Evolutionary conservation across 2,329 filamentous ascomycete genomes (phyloP), one percentile per base, ranked within the genome.

Genomic region (Neurospora sp.): DNA sequence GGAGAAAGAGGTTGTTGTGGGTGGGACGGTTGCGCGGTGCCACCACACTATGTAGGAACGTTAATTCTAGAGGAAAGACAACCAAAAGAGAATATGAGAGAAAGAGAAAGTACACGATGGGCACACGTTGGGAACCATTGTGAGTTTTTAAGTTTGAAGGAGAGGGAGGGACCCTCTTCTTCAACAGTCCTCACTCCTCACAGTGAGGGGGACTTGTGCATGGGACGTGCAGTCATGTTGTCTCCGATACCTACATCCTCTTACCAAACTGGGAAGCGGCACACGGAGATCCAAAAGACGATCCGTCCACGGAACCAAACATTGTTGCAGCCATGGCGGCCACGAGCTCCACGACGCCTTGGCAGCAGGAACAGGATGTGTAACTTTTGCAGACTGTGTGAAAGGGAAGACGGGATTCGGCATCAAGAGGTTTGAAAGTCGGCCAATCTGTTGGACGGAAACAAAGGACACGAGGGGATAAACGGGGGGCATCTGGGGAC

Each of bases 311-410:
- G 52, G 28, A 62, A 62, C 52, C 52, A 62, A 74, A 70, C 12
- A 75, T 82, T 70, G 74, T 71, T 69, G 68, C 15, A 66, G 68
- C 15, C 69, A 72, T 71, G 70, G 68, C n/a, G 37, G 76, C 15
- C 71, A 76, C 36, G 15, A 69, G 81, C 76, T 79, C 67, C 70
- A 72, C 6, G 52, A 36, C 52, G 52, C 15, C 52, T 62, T 62
- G 52, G 52, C 52, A 36, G 52, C 28, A 62, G 52, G 28, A 62
- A 3, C 46, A 52, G 11, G 4, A 36, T 1, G 52, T 33, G 12
- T 62, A 28, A 62, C 52, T 62, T 62, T 62, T 33, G 46, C 46
- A 57, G 46, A 33, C 52, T 17, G 23, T 62, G 52, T 28, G 15
- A 62, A 28, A 62, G 52, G 52, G 52, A 33, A 62, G 52, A 62